phyloP scores from a whole-genome alignment of 2,329 filamentous ascomycete species.

The Talaromyces amestolkiae region DNA sequence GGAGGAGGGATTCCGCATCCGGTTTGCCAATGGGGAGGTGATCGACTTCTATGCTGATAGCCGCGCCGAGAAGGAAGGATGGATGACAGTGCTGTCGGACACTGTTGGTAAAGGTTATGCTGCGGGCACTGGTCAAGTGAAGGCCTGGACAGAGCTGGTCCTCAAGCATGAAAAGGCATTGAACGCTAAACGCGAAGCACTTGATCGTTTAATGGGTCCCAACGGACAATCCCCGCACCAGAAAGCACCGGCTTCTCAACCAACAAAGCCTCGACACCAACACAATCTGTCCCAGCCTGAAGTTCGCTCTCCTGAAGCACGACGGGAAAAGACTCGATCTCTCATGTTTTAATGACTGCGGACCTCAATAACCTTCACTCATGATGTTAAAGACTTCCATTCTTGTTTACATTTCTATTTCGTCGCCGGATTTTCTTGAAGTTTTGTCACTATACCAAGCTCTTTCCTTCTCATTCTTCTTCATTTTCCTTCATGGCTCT shows the following conservation, averaged over 20 bases:
- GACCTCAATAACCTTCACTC: not conserved
- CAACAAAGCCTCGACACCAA: slow-evolving; percentile 36
- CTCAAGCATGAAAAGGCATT: slow-evolving; percentile 48
- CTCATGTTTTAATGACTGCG: slow-evolving; percentile 37
- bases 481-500: slow-evolving; percentile 2
- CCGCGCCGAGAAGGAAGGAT: slow-evolving; percentile 80
- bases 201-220: slow-evolving; percentile 26
- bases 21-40: slow-evolving; percentile 95
- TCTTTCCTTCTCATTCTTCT: slow-evolving; percentile 20
- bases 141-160: slow-evolving; percentile 63
- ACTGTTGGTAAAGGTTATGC: slow-evolving; percentile 57
- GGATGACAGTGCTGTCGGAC: slow-evolving; percentile 86
- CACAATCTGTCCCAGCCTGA: slow-evolving; percentile 43
- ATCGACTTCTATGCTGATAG: slow-evolving; percentile 98
- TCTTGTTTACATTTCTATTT: slow-evolving; percentile 20
- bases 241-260: slow-evolving; percentile 19
- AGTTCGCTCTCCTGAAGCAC: slow-evolving; percentile 34
- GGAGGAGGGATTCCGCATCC: slow-evolving; percentile 97
- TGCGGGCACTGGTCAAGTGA: slow-evolving; percentile 44
- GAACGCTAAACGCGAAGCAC: slow-evolving; percentile 32
- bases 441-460: slow-evolving; percentile 21
- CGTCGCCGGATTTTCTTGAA: slow-evolving; percentile 20
- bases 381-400: slow-evolving; percentile 11
- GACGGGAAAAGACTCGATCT: slow-evolving; percentile 43
- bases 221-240: slow-evolving; percentile 20